These are phyloP conservation scores for Fusarium caatingaense DNA, from an alignment of 2,329 filamentous ascomycete genomes.

Conservation along the genomic window DNA sequence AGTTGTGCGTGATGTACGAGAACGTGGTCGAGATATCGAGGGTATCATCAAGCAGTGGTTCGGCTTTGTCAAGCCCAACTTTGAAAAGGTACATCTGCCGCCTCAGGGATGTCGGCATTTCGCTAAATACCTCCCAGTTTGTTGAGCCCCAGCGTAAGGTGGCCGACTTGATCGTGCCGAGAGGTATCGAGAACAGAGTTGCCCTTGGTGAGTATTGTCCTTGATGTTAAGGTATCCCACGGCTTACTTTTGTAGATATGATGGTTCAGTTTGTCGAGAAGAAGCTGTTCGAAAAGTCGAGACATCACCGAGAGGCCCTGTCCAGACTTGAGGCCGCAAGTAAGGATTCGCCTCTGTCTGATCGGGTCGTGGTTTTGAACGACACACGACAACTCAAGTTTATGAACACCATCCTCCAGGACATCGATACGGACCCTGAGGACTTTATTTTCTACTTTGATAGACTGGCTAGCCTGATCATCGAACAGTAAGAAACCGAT, in stretches of 20 bases:
- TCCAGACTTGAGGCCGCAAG: constrained; percentile 78
- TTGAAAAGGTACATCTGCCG: constrained; percentile 70
- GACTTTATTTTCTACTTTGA: constrained; percentile 99
- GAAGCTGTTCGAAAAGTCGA: constrained; percentile 87
- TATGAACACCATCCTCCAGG: constrained; percentile 91
- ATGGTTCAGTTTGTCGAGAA: constrained; percentile 92
- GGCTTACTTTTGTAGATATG: constrained; percentile 70
- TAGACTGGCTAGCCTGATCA: constrained; percentile 82
- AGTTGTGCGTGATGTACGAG: constrained; percentile 89
- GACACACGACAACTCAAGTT: constrained; percentile 83
- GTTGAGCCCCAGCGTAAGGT: constrained; percentile 92
- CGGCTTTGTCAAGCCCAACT: constrained; percentile 94
- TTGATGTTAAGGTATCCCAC: neutral
- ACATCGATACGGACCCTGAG: constrained; percentile 81
- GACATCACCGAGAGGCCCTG: constrained; percentile 82
- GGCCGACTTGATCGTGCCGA: constrained; percentile 94
- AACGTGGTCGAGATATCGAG: constrained; percentile 90
- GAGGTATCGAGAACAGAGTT: constrained; percentile 93
- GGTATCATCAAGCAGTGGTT: constrained; percentile 99
- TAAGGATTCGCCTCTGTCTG: constrained; percentile 77
- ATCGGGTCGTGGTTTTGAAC: constrained; percentile 78
- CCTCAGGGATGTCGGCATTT: neutral
- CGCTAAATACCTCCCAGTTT: constrained; percentile 62
- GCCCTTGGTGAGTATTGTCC: constrained; percentile 74
- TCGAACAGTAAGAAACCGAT: constrained; percentile 72